Evolutionary conservation across 106 monocot species (phyloP), one percentile per base, ranked within the genome.

Genomic region (Dendrobium nobile): DNA sequence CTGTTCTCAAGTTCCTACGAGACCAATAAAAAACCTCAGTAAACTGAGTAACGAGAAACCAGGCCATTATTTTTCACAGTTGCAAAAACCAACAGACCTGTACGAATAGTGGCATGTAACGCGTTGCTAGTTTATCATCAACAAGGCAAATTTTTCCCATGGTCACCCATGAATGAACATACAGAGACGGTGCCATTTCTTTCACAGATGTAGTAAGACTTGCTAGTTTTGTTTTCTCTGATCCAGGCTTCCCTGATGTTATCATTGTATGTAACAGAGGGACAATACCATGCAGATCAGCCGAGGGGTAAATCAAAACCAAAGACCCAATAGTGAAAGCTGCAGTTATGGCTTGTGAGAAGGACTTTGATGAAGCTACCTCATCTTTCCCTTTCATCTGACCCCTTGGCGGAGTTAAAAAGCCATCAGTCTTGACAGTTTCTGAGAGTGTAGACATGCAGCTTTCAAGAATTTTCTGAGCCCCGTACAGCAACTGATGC

Each of bases 101-200:
- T 37, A 93, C 88, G 85, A 98, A 98, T 7, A 98, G 85, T 79
- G 95, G 98, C 73, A 95, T 98, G 79, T 98, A 98, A 9, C 87
- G 83, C 73, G 95, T 98, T 33, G 98, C 98, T 47, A 92, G 41
- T 85, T 92, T 98, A 73, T 80, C 92, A 86, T 98, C 94, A 4
- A 87, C 89, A 47, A 98, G 89, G 80, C 98, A 98, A 54, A 98
- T 88, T 85, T 98, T 98, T 55, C 92, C 98, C 92, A 98, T 82
- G 81, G 98, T 93, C 59, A 88, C 91, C 98, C 98, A 98, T 16
- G 94, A 91, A 24, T 98, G 95, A 77, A 89, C 83, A 77, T 91
- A 95, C 59, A 98, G 81, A 58, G 94, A 88, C 77, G 95, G 89
- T 43, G 85, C 82, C 15, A 77, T 79, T 54, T 91, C 88, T 78